Evolutionary conservation across 2,329 filamentous ascomycete species (phyloP).

Genomic region (Blastomyces gilchristii): DNA sequence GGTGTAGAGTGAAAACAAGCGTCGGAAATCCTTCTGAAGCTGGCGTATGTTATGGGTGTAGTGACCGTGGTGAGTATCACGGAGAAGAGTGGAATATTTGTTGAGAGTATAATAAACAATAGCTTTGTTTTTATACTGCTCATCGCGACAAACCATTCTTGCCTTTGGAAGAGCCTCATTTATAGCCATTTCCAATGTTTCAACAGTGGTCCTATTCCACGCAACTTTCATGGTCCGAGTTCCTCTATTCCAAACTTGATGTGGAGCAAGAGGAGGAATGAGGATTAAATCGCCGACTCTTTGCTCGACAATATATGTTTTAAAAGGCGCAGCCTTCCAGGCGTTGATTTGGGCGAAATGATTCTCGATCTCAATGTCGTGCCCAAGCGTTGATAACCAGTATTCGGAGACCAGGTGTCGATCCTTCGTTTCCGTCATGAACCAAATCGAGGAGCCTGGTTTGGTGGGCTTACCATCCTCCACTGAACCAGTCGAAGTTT

Average conservation of each 20-base stretch:
- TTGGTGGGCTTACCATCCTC: conserved; percentile 61
- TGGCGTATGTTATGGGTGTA: conserved; percentile 51
- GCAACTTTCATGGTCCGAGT: conserved; percentile 95
- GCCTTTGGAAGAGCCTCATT: conserved; percentile 81
- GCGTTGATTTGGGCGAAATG: conserved; percentile 94
- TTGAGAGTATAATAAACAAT: conserved; percentile 81
- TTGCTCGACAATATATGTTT: conserved; percentile 87
- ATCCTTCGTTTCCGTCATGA: conserved; percentile 96
- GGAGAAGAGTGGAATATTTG: conserved; percentile 58
- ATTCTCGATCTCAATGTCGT: conserved; percentile 93
- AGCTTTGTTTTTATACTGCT: conserved; percentile 98
- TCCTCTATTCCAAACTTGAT: conserved; percentile 97
- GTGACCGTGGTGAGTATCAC: conserved; percentile 46
- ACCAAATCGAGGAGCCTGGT: conserved; percentile 88
- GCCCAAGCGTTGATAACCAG: conserved; percentile 82
- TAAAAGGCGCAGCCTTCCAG: conserved; percentile 90
- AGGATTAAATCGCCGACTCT: conserved; percentile 84
- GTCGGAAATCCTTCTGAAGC: conserved; percentile 71
- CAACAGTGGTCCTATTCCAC: conserved; percentile 90
- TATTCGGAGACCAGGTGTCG: conserved; percentile 84
- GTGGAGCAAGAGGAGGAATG: conserved; percentile 82
- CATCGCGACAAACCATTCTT: conserved; percentile 84
- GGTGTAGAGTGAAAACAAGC: conserved; percentile 67
- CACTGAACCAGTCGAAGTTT: conserved; percentile 57
- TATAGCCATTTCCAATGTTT: conserved; percentile 78